Percentiles rank a stretch among this genome's conserved stretches.
These are phyloP conservation scores for Lathyrus tuberosus DNA, from an alignment of 306 rosid species.

Conservation along the genomic window DNA sequence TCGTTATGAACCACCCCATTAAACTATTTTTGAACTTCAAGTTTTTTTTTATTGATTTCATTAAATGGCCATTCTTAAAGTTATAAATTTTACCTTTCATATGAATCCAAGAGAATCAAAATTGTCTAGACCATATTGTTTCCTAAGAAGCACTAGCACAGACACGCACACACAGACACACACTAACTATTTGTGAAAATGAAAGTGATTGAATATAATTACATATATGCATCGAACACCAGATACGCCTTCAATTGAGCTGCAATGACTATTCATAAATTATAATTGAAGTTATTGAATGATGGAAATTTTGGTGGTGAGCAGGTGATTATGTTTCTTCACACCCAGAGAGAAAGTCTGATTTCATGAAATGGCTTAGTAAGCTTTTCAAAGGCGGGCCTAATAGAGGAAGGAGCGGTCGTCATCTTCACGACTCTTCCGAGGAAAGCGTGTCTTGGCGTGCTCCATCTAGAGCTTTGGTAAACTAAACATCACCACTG, in stretches of 20 bases:
- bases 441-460: constrained; percentile 81
- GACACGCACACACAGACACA: background rate
- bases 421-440: constrained; percentile 58
- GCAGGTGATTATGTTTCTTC: constrained; percentile 85
- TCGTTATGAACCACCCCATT: constrained; percentile 6
- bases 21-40: constrained; percentile 27
- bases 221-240: no score
- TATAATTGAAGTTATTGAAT: constrained; percentile 6
- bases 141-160: no score
- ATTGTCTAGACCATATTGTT: background rate
- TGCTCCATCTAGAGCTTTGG: constrained; percentile 67
- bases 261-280: background rate
- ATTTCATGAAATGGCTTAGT: constrained; percentile 93
- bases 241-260: background rate
- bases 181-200: background rate
- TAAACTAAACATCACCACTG: constrained; percentile 47
- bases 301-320: constrained; percentile 42
- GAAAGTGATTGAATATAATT: background rate
- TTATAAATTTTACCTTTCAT: constrained; percentile 29
- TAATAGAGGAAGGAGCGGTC: constrained; percentile 54
- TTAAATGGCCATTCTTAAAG: constrained; percentile 31
- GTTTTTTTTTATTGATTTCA: constrained; percentile 8
- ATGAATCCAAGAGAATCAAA: constrained; percentile 9
- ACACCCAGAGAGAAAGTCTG: constrained; percentile 82
- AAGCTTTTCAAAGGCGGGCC: constrained; percentile 76